phyloP scores from a whole-genome alignment of 2,329 filamentous ascomycete genomes.

The Claviceps sp. region DNA sequence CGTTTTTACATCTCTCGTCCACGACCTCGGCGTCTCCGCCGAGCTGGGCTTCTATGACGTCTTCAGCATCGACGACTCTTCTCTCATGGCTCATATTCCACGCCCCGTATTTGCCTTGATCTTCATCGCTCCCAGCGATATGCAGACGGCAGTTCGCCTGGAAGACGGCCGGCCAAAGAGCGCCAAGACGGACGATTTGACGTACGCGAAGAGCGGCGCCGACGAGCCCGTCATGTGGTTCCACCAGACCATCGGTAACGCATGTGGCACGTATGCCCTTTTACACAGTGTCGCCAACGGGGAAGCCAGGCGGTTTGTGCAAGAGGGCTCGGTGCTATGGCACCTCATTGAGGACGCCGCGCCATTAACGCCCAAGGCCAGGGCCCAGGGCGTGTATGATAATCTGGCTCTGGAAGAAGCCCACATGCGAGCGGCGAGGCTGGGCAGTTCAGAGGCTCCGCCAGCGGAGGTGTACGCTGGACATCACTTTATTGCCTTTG shows the following conservation, averaged over 20 bases:
- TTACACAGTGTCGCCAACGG: constrained; percentile 65
- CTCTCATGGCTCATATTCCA: constrained; percentile 57
- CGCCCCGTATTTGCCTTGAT: constrained; percentile 66
- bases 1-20: constrained; percentile 60
- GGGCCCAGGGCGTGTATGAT: constrained; percentile 60
- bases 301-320: constrained; percentile 39
- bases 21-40: constrained; percentile 55
- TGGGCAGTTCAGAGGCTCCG: constrained; percentile 55
- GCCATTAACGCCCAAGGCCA: constrained; percentile 41
- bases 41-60: constrained; percentile 68
- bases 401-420: constrained; percentile 57
- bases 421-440: constrained; percentile 54
- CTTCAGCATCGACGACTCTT: constrained; percentile 64
- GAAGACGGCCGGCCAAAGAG: constrained; percentile 13
- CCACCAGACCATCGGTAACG: constrained; percentile 71
- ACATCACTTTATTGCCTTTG: constrained; percentile 71
- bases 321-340: constrained; percentile 39
- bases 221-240: constrained; percentile 67
- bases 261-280: constrained; percentile 68
- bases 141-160: constrained; percentile 31
- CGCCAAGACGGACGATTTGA: constrained; percentile 11
- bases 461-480: constrained; percentile 47
- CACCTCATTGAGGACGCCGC: constrained; percentile 48
- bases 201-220: constrained; percentile 20
- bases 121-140: constrained; percentile 55